These are phyloP conservation scores for Parastagonospora nodorum DNA, from an alignment of 2,329 filamentous ascomycete species.

Conservation along the genomic window DNA sequence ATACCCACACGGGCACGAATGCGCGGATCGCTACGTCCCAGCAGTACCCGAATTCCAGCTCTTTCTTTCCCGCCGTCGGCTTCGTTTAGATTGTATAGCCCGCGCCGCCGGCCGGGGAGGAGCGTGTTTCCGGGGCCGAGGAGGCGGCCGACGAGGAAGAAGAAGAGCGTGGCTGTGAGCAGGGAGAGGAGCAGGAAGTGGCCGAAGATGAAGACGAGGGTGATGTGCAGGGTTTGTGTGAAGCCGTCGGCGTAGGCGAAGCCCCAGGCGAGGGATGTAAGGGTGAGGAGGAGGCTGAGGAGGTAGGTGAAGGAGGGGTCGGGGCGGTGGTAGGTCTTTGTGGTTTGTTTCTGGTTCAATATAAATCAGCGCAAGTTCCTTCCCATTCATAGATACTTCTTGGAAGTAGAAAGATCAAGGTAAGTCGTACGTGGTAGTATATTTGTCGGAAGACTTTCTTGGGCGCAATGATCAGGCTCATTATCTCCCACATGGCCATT, in stretches of 20 bases:
- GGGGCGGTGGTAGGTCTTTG: conserved; percentile 70
- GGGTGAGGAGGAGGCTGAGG: conserved; percentile 66
- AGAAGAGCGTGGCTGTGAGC: conserved; percentile 65
- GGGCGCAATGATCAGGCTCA: conserved; percentile 68
- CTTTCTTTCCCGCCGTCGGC: conserved; percentile 56
- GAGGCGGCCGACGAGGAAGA: conserved; percentile 66
- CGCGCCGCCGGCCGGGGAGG: conserved; percentile 57
- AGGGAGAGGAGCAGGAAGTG: conserved; percentile 68
- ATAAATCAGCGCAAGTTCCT: no score
- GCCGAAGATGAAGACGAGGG: conserved; percentile 56
- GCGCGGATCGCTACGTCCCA: conserved; percentile 72
- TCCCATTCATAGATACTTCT: no score
- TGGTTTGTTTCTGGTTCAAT: conserved; percentile 62
- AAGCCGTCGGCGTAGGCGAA: conserved; percentile 58
- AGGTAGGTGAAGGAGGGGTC: conserved; percentile 74
- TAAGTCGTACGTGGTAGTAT: conserved; percentile 65
- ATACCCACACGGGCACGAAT: conserved; percentile 70
- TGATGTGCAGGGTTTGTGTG: conserved; percentile 50
- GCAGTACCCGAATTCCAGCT: conserved; percentile 72
- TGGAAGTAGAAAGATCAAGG: background rate
- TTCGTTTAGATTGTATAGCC: conserved; percentile 62
- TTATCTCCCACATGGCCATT: conserved; percentile 76
- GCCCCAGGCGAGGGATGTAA: conserved; percentile 63
- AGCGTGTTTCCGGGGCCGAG: conserved; percentile 63
- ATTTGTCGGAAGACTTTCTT: conserved; percentile 74